Conservation (phyloP, 371 early-diverging fungal genomes). For the Smittium mucronatum region DNA sequence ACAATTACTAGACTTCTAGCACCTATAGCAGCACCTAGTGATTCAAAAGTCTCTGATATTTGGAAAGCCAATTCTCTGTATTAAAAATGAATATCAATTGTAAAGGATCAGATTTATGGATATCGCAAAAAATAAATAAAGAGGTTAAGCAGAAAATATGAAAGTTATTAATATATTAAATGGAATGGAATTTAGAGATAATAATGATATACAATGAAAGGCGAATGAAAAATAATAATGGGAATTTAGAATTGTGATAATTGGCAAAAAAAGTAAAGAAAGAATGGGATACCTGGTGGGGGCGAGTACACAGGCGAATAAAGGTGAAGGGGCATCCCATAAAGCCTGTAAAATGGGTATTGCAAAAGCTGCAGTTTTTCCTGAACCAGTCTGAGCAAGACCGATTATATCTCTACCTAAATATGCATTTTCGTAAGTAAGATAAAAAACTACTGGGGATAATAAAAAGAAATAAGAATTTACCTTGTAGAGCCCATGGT, state of each 20-base stretch:
- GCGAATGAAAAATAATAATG: no score
- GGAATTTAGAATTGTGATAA: no score
- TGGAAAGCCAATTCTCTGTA: constrained; percentile 90
- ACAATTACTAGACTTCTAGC: constrained; percentile 89
- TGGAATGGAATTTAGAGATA: no score
- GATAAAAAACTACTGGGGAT: not conserved
- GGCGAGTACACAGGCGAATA: constrained; percentile 92
- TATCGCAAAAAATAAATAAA: no score
- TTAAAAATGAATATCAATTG: no score
- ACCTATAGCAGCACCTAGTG: constrained; percentile 81
- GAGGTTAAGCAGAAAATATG: no score
- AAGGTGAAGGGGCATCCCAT: constrained; percentile 74
- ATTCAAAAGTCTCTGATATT: constrained; percentile 85
- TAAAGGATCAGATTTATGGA: no score
- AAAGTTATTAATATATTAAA: no score
- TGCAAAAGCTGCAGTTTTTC: constrained; percentile 96
- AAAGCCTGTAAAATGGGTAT: constrained; percentile 88
- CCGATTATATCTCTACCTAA: constrained; percentile 81
- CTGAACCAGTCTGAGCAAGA: constrained; percentile 95
- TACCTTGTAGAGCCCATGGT: constrained; percentile 71
- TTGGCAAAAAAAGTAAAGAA: no score
- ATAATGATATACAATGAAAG: no score
- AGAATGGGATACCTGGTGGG: constrained; percentile 71
- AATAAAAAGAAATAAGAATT: not conserved
- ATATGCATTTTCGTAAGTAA: not conserved